phyloP scores from a whole-genome alignment of 805 yeast genomes.

The Tetrapisispora namnaoensis region DNA sequence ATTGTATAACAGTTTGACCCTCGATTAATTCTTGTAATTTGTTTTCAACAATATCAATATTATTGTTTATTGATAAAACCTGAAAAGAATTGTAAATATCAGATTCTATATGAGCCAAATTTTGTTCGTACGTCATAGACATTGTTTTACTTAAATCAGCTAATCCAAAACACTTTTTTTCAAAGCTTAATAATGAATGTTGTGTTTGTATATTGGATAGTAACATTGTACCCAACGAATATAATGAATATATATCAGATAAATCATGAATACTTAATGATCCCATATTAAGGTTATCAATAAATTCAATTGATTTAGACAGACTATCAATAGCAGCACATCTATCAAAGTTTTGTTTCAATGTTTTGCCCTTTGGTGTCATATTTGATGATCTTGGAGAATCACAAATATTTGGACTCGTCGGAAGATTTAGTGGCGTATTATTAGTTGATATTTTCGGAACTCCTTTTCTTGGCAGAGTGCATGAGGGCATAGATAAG shows the following conservation, averaged over 20 bases:
- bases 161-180: constrained; percentile 5
- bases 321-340: constrained; percentile 16
- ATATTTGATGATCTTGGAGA: constrained; percentile 27
- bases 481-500: constrained; percentile 35
- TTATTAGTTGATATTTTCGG: too few relatives aligned
- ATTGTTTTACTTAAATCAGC: constrained; percentile 14
- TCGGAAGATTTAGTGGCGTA: not conserved
- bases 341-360: constrained; percentile 20
- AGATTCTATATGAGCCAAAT: constrained; percentile 10
- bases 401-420: not conserved
- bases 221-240: constrained; percentile 14
- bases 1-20: constrained; percentile 5
- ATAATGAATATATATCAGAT: constrained; percentile 12
- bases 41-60: not conserved
- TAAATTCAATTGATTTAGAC: constrained; percentile 6
- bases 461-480: constrained; percentile 4
- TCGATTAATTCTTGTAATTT: not conserved
- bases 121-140: constrained; percentile 19
- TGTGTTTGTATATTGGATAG: constrained; percentile 12
- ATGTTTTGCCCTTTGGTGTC: constrained; percentile 22
- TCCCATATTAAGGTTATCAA: constrained; percentile 11
- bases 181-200: not conserved
- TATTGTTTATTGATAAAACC: constrained; percentile 3
- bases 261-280: constrained; percentile 13
- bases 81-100: constrained; percentile 8